Base-by-base conservation (phyloP, 2,329 filamentous ascomycete genomes). In the Pseudocercospora crystallina region DNA sequence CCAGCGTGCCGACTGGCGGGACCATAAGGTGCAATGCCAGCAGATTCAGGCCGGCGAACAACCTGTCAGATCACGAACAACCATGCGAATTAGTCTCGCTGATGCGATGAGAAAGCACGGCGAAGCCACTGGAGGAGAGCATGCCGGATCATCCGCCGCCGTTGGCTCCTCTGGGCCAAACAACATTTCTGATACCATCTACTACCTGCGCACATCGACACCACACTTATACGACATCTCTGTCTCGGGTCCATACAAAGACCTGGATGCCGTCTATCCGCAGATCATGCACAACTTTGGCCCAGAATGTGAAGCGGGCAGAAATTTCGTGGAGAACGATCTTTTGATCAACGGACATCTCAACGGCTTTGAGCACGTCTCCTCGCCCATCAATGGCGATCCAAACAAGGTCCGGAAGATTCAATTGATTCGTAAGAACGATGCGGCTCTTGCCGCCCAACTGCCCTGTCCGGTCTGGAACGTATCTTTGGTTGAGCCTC, bases 201-300 rank as follows among this genome's bases (percentile, higher is more conserved):
- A 35, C 31, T 51, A 47, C 43, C 41, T 46, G 11, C 26, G 34
- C 35, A 51, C 48, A 17, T 30, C 42, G 12, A 46, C 13, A 10
- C 48, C 48, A 5, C 48, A 51, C 12, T n/a, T 51, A 10, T 20
- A 51, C 14, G 48, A 51, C 32, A 32, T 51, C n/a, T 41, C 48
- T 7, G 17, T 51, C 4, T 30, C 37, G 1, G 48, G 42, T 12
- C 48, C 48, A 14, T 51, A 40, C 31, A 31, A 43, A 32, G 13
- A 37, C 12, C 30, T 45, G 10, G 29, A 33, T 4, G 36, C 42
- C 12, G 35, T 36, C n/a, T 20, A 46, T 12, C 8, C 34, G 8
- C 35, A 40, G 5, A 17, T 35, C 20, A 8, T 13, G 9, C 26
- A 40, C 11, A 46, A 36, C 37, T 46, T 51, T 20, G 48, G 48